Evolutionary conservation across 2,329 filamentous ascomycete genomes (phyloP), one percentile per base, ranked within the genome.

Genomic region (Penicillium sp.): DNA sequence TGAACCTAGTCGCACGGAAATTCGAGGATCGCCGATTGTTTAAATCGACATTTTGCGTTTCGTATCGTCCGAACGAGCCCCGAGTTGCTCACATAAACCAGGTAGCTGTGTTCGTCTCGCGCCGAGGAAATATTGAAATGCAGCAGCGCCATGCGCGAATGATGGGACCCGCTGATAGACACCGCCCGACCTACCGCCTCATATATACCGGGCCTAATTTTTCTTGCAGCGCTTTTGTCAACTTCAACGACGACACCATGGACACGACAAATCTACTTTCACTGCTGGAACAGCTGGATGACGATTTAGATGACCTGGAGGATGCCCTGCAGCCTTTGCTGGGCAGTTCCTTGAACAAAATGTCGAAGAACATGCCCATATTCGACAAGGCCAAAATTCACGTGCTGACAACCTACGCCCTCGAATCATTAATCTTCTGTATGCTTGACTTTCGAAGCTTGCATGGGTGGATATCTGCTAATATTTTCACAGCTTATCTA

Each of bases 311-410:
- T 78, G 86, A 89, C 59, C 85, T 98, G 51, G 88, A 96, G 74
- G 86, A 89, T 38, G 83, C 86, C 4, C 83, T 98, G 30, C 80
- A 86, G 65, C 92, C 94, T n/a, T 81, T 98, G 6, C 80, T 96
- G 28, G 82, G 83, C 38, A 84, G 84, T 54, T 78, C 85, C 1
- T 80, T 97, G 47, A 82, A 87, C 55, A 86, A 89, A 44, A 86
- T 87, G 60, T 88, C 92, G 5, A 89, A 88, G 59, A 92, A 92
- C 74, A 84, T 98, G 30, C 93, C 94, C 1, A 84, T 98, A n/a
- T 84, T 99, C 63, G 94, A 98, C 82, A 93, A 92, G 80, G 93
- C 95, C 8, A 97, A 98, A 80, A 88, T 97, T 62, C 92, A 96
- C 75, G 89, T 95, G n/a, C 83, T 96, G 22, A 84, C 89, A 56